Base-by-base conservation (phyloP, 2,329 filamentous ascomycete species). In the Arthrobotrys sphaeroides region DNA sequence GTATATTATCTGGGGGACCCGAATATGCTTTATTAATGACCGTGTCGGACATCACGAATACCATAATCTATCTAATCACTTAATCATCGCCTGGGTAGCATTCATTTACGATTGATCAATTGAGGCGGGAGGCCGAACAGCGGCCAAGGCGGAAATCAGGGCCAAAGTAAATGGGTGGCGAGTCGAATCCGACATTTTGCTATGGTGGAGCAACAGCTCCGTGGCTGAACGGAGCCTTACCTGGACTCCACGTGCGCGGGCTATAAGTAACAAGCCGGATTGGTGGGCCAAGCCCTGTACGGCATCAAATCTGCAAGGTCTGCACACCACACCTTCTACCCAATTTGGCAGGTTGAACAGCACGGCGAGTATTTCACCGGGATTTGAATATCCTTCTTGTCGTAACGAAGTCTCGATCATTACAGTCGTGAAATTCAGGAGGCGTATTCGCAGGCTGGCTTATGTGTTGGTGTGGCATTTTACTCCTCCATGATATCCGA, bases 161-260 rank as follows among this genome's bases (percentile, higher is more conserved):
- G 28, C 31, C 51, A 55, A 5, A 53, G 51, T 24, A 36, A 55
- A 55, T 9, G 18, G n/a, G 16, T 55, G 20, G 51, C 13, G 26
- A 13, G 16, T 12, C 51, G 31, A 55, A 20, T 1, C 26, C 26
- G 47, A 33, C 26, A 26, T 31, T n/a, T 53, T 31, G 47, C n/a
- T 26, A 20, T 3, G 33, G 47, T 53, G 47, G 26, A 33, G 47
- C 18, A 53, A 31, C 18, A 55, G 51, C 31, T 55, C 51, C 51
- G 51, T 55, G 51, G 51, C 51, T 55, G 18, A 18, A 55, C 51
- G 51, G 51, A 55, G 51, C 51, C 18, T 55, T 55, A 55, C 51
- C 16, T 36, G 51, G 51, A 31, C 33, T n/a, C 13, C 51, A 55
- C 51, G 31, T 55, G 51, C 28, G 40, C 40, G 5, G 40, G 16